A percentile compares a stretch with the other conserved stretches of the same genome.
phyloP scores from a whole-genome alignment of 345 rosid species.

The Lumnitzera racemosa region DNA sequence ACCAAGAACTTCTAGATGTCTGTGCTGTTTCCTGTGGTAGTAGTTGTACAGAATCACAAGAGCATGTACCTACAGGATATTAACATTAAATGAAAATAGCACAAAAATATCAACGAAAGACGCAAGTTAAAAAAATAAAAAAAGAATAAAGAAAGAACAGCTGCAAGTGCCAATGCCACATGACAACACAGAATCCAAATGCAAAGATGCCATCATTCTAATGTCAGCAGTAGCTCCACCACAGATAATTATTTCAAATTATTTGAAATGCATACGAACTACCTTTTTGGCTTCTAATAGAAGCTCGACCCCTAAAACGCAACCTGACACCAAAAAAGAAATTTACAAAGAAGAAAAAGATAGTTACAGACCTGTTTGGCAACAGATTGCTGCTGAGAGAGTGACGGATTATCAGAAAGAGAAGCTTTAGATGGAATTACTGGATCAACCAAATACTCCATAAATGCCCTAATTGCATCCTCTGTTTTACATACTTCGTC shows the following conservation, averaged over 20 bases:
- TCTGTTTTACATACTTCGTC: slow-evolving; percentile 47
- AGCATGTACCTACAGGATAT: slow-evolving; percentile 45
- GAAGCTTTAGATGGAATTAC: slow-evolving; percentile 41
- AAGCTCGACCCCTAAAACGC: background rate
- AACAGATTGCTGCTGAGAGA: slow-evolving; percentile 31
- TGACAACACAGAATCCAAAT: background rate
- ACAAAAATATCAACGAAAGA: background rate
- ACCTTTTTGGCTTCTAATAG: too few relatives aligned
- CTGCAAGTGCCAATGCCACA: background rate
- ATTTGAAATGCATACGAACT: too few relatives aligned
- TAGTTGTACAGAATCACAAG: slow-evolving; percentile 72
- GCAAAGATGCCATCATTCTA: background rate
- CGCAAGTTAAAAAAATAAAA: background rate
- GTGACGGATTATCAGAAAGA: slow-evolving; percentile 24
- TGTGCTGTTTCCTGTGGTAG: slow-evolving; percentile 53
- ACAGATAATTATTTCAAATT: too few relatives aligned
- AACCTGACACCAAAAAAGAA: background rate
- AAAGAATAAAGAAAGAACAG: background rate
- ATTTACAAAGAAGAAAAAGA: background rate
- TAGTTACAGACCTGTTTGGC: slow-evolving; percentile 52
- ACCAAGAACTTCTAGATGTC: slow-evolving; percentile 33
- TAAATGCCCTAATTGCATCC: slow-evolving; percentile 50
- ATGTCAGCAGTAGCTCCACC: too few relatives aligned
- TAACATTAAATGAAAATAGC: background rate
- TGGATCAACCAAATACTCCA: slow-evolving; percentile 67